Evolutionary conservation across 2,329 filamentous ascomycete genomes (phyloP).

Genomic region (Fusarium neocosmosporiellum): DNA sequence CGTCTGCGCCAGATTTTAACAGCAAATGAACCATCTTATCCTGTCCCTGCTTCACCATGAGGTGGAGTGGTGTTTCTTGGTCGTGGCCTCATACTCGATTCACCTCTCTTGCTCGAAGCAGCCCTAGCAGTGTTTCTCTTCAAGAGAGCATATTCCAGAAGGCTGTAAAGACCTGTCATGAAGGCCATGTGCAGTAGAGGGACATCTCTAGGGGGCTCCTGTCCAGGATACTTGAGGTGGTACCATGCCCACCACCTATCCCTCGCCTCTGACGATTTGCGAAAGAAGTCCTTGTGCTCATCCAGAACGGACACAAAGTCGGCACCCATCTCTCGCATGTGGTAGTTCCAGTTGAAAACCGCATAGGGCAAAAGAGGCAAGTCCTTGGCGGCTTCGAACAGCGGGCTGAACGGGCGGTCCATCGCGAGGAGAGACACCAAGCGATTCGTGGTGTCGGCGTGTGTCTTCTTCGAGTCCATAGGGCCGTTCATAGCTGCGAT

Average conservation of each 20-base stretch:
- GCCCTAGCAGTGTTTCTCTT: neutral
- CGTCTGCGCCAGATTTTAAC: neutral
- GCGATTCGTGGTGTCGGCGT: neutral
- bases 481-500: fast-evolving
- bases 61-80: neutral
- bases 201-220: neutral
- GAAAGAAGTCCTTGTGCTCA: neutral
- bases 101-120: neutral
- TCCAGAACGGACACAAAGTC: neutral
- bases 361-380: neutral
- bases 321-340: neutral
- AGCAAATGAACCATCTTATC: neutral
- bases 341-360: neutral
- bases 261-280: neutral
- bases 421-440: neutral
- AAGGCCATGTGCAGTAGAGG: constrained; percentile 1
- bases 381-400: neutral
- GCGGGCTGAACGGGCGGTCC: neutral
- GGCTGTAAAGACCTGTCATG: neutral
- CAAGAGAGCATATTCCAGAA: neutral
- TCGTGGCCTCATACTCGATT: neutral
- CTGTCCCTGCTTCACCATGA: neutral
- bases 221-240: neutral
- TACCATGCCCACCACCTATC: neutral
- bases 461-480: neutral